Conservation (phyloP, 768 basidiomycete genomes). For the Coprinellus aureogranulatus region DNA sequence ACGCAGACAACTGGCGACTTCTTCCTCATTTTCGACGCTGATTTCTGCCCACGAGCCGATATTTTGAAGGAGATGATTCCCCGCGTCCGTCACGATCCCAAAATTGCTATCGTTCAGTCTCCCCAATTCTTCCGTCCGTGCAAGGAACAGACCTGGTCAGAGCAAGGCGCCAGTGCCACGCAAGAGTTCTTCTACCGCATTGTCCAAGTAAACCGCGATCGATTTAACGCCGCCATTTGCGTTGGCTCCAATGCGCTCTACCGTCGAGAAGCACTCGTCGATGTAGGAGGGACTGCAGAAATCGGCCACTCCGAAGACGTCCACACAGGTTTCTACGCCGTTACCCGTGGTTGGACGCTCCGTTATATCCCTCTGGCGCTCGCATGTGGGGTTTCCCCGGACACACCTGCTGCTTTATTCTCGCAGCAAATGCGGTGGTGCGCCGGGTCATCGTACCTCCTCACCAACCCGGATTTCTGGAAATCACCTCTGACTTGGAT, state of each 20-base stretch:
- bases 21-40: conserved; percentile 29
- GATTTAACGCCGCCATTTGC: conserved; percentile 25
- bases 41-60: conserved; percentile 28
- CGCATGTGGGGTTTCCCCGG: conserved; percentile 25
- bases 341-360: conserved; percentile 24
- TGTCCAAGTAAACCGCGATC: conserved; percentile 27
- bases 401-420: conserved; percentile 26
- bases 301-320: conserved; percentile 27
- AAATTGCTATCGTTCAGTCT: conserved; percentile 27
- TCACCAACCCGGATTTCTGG: conserved; percentile 26
- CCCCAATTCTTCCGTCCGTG: conserved; percentile 28
- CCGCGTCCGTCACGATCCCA: conserved; percentile 20
- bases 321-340: conserved; percentile 27
- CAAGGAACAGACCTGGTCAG: conserved; percentile 24
- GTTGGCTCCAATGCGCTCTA: conserved; percentile 27
- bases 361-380: conserved; percentile 27
- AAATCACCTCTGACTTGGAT: conserved; percentile 22
- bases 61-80: conserved; percentile 24
- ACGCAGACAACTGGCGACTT: conserved; percentile 25
- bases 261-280: conserved; percentile 22
- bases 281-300: conserved; percentile 24
- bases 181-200: conserved; percentile 26
- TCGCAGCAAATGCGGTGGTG: conserved; percentile 31
- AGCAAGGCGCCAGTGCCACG: conserved; percentile 25
- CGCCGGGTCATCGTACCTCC: conserved; percentile 23